phyloP scores from a whole-genome alignment of 1,284 basidiomycete genomes.

The Cryptococcus sp. region DNA sequence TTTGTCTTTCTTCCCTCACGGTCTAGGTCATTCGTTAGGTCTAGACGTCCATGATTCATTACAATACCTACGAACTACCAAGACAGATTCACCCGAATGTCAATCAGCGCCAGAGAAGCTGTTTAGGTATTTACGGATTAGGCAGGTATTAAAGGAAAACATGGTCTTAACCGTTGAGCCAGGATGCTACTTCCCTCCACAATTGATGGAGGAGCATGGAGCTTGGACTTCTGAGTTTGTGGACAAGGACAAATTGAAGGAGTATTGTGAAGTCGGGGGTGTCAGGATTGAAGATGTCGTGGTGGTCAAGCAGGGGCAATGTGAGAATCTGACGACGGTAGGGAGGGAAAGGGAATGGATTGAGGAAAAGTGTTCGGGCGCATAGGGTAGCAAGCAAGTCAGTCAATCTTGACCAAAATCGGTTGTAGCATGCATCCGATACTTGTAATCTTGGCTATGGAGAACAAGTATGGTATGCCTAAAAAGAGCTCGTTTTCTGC shows the following conservation, averaged over 20 bases:
- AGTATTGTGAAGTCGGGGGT: slow-evolving; percentile 74
- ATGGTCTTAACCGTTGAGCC: slow-evolving; percentile 83
- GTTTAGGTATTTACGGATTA: slow-evolving; percentile 70
- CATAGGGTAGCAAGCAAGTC: background rate
- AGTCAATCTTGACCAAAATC: background rate
- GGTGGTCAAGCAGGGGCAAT: slow-evolving; percentile 61
- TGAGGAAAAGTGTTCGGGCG: slow-evolving; percentile 68
- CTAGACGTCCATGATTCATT: slow-evolving; percentile 72
- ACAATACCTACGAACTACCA: slow-evolving; percentile 34
- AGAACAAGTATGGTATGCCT: too few relatives aligned
- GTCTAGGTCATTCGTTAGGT: slow-evolving; percentile 77
- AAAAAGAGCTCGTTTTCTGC: too few relatives aligned
- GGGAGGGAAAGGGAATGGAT: slow-evolving; percentile 72
- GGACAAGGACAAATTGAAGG: slow-evolving; percentile 63
- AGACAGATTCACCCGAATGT: slow-evolving; percentile 30
- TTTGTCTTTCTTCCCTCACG: slow-evolving; percentile 85
- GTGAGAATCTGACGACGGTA: slow-evolving; percentile 75
- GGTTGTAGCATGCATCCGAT: too few relatives aligned
- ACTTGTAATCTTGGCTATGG: too few relatives aligned
- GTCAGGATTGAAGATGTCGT: slow-evolving; percentile 88
- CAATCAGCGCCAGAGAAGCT: slow-evolving; percentile 56
- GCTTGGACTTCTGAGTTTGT: slow-evolving; percentile 61
- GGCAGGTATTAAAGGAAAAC: slow-evolving; percentile 63
- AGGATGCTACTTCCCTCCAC: slow-evolving; percentile 78
- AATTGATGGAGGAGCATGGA: slow-evolving; percentile 62